phyloP scores from a whole-genome alignment of 345 rosid genomes.

The Arabidopsis suecica region DNA sequence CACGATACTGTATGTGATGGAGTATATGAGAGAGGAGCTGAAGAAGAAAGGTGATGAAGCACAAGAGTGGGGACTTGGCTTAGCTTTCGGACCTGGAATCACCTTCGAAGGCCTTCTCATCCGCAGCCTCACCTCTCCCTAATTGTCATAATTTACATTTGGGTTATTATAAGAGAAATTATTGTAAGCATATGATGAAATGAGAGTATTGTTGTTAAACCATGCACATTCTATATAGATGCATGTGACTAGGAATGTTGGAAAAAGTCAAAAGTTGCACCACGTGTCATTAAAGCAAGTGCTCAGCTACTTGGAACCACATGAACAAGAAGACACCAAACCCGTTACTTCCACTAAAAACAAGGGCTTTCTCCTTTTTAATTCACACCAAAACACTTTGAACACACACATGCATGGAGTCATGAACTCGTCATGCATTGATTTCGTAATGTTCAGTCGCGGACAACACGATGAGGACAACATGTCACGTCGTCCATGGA shows the following conservation, averaged over 20 bases:
- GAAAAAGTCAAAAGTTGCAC: constrained; percentile 40
- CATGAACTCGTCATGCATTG: constrained; percentile 46
- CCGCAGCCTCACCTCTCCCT: constrained; percentile 60
- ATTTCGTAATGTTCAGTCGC: constrained; percentile 44
- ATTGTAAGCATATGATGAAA: constrained; percentile 21
- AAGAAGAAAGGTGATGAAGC: constrained; percentile 54
- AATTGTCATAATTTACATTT: neutral
- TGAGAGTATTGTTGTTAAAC: constrained; percentile 22
- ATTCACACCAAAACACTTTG: constrained; percentile 19
- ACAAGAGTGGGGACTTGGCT: constrained; percentile 88
- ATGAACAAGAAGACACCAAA: constrained; percentile 42
- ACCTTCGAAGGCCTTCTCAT: constrained; percentile 96
- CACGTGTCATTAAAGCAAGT: constrained; percentile 40
- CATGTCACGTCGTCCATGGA: constrained; percentile 43
- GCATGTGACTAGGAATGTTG: constrained; percentile 37
- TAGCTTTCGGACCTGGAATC: constrained; percentile 96
- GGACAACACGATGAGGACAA: constrained; percentile 39
- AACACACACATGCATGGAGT: neutral
- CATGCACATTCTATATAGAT: neutral
- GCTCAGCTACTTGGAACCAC: constrained; percentile 38
- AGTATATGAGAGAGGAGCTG: constrained; percentile 79
- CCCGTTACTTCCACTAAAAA: constrained; percentile 45
- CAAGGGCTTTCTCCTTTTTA: constrained; percentile 45
- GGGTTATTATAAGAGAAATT: neutral
- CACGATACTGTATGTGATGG: constrained; percentile 84